Base-by-base conservation (phyloP, 176 grass and related monocot species). In the Aechmea fasciata region DNA sequence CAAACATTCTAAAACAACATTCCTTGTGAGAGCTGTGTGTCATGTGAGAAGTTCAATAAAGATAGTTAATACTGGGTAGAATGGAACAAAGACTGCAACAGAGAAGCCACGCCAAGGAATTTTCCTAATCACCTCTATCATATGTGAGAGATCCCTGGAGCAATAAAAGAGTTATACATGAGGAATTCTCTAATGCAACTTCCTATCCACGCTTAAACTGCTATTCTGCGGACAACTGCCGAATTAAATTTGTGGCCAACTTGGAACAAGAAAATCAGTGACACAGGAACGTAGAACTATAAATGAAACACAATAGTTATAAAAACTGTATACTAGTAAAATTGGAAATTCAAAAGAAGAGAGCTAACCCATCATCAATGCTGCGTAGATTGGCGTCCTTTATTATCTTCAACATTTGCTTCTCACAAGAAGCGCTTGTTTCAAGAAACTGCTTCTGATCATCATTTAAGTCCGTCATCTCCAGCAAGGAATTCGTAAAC, bases 381-480 rank as follows among this genome's bases (percentile, higher is more conserved):
- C 79, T 85, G 84, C 90, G 89, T 15, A 99, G 66, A 74, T 86
- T 90, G 49, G 79, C 75, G 11, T 93, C 89, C 71, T 80, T 90
- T 66, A 93, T 72, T 73, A 99, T 87, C 65, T 90, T 99, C 71
- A 77, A 81, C 82, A 99, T 87, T 77, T 99, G 94, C 67, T 75
- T 84, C 69, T 90, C 89, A 83, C 94, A 99, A 72, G 94, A 84
- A 74, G 80, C 64, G 24, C 94, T 85, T 48, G 94, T 99, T 83
- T 93, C 94, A 69, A 99, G 77, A 73, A 99, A 93, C 77, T 93
- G 94, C 82, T 85, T 90, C 80, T 93, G 94, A 64, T 93, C 89
- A 80, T 93, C 86, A 71, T 78, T 90, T 79, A 99, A 83, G 80
- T 90, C 72, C 63, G 89, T 87, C 89, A 79, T 85, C 66, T 93